Percentiles rank a stretch among this genome's conserved stretches.
These are phyloP conservation scores for Stellera chamaejasme DNA, from an alignment of 345 rosid genomes.

Conservation along the genomic window DNA sequence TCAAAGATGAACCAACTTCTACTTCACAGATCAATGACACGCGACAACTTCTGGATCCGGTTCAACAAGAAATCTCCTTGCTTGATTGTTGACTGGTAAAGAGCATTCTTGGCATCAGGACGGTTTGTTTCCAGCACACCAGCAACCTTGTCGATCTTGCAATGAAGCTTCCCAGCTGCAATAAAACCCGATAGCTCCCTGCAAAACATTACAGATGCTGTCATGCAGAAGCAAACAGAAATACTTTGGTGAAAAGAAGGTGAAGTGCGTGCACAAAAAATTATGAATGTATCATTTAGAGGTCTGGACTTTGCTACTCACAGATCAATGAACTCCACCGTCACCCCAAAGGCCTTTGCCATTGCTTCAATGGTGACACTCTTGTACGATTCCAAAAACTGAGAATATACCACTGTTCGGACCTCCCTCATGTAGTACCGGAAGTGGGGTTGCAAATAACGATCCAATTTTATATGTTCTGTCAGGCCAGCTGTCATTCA, in stretches of 20 bases:
- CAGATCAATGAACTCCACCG: slow-evolving; percentile 88
- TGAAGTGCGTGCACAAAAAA: background rate
- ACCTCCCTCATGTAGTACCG: slow-evolving; percentile 98
- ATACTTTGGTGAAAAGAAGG: background rate
- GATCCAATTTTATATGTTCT: slow-evolving; percentile 81
- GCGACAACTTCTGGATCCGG: slow-evolving; percentile 95
- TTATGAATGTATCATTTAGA: background rate
- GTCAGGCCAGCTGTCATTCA: slow-evolving; percentile 58
- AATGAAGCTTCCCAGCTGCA: slow-evolving; percentile 97
- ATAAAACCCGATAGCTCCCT: slow-evolving; percentile 97
- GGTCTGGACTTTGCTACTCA: slow-evolving; percentile 33
- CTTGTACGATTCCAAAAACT: slow-evolving; percentile 93
- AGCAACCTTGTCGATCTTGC: slow-evolving; percentile 99
- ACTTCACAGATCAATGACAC: slow-evolving; percentile 83
- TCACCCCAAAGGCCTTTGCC: slow-evolving; percentile 98
- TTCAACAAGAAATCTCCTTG: slow-evolving; percentile 96
- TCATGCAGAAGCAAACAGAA: background rate
- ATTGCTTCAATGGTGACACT: slow-evolving; percentile 96
- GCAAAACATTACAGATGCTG: slow-evolving; percentile 3
- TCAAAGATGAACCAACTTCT: background rate
- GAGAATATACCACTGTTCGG: slow-evolving; percentile 88
- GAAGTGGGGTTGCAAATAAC: slow-evolving; percentile 88
- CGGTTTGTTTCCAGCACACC: slow-evolving; percentile 98
- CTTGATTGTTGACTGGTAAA: slow-evolving; percentile 96
- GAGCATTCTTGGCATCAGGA: slow-evolving; percentile 97